Conservation (phyloP, 2,329 filamentous ascomycete species). For the Arthrobotrys iridis region DNA sequence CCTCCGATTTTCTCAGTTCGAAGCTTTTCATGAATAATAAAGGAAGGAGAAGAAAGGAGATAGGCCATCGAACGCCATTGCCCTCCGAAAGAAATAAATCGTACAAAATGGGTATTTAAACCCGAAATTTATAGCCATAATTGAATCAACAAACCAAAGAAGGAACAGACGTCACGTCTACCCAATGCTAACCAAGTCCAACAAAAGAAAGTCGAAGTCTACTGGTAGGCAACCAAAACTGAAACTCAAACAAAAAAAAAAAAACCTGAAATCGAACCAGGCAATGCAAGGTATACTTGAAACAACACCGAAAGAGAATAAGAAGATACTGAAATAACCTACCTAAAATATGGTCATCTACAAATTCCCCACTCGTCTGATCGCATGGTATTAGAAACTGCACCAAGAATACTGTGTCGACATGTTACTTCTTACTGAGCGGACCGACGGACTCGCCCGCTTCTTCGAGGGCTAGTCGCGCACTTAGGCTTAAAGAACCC, state of each 20-base stretch:
- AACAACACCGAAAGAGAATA: background rate
- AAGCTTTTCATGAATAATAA: conserved; percentile 6
- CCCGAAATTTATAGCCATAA: conserved; percentile 29
- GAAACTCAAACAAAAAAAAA: conserved; percentile 7
- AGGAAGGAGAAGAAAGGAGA: conserved; percentile 3
- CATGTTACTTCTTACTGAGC: conserved; percentile 25
- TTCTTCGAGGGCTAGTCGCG: conserved; percentile 40
- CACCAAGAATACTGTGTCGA: background rate
- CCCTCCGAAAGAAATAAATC: conserved; percentile 42
- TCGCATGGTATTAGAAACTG: background rate
- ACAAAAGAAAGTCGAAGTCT: conserved; percentile 4
- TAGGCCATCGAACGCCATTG: conserved; percentile 40
- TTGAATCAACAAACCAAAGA: conserved; percentile 12
- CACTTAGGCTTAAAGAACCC: conserved; percentile 37
- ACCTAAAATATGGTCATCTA: background rate
- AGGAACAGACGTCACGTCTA: conserved; percentile 17
- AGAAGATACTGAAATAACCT: background rate
- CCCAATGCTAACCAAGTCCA: conserved; percentile 39
- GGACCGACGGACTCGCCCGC: background rate
- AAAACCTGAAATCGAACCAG: conserved; percentile 13
- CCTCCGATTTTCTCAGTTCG: conserved; percentile 20
- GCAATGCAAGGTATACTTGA: conserved; percentile 27
- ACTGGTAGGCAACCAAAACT: background rate
- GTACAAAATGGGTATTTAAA: conserved; percentile 19
- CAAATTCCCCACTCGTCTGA: background rate